These are phyloP conservation scores for Tetradesmus lagerheimii DNA, from an alignment of 139 green algal species.

Conservation along the genomic window DNA sequence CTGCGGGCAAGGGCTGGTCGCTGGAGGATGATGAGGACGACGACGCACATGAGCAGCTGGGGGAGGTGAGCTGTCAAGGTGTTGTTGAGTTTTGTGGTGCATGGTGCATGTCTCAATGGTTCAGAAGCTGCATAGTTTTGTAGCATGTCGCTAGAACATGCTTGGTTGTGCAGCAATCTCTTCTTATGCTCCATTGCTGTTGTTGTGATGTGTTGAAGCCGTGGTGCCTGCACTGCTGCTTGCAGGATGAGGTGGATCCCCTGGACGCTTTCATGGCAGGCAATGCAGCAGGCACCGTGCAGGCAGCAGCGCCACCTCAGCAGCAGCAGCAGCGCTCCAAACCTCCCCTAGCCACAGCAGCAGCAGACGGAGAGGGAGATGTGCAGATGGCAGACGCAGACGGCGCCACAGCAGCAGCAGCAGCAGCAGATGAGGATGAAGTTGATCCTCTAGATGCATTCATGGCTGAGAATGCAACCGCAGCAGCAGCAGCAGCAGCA, in stretches of 20 bases:
- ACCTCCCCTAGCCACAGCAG: background rate
- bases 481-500: conserved; percentile 12
- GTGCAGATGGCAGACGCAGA: conserved; percentile 1
- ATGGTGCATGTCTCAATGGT: too few relatives aligned
- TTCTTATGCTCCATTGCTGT: background rate
- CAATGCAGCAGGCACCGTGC: conserved; percentile 53
- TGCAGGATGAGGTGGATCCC: conserved; percentile 89
- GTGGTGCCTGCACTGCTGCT: background rate
- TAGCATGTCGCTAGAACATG: background rate
- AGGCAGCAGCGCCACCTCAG: conserved; percentile 28
- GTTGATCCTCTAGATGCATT: background rate
- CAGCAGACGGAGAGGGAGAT: background rate
- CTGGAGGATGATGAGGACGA: conserved; percentile 77
- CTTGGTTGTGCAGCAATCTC: background rate
- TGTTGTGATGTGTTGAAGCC: background rate
- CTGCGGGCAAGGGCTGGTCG: conserved; percentile 62
- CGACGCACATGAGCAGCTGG: conserved; percentile 36
- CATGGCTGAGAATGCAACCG: conserved; percentile 11
- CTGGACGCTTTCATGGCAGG: conserved; percentile 96
- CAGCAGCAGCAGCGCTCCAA: background rate
- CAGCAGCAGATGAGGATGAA: background rate
- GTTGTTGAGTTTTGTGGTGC: too few relatives aligned
- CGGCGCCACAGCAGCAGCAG: background rate
- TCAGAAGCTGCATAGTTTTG: too few relatives aligned
- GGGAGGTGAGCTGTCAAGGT: background rate